Base-by-base conservation (phyloP, 345 rosid genomes). In the Aurinia saxatilis region DNA sequence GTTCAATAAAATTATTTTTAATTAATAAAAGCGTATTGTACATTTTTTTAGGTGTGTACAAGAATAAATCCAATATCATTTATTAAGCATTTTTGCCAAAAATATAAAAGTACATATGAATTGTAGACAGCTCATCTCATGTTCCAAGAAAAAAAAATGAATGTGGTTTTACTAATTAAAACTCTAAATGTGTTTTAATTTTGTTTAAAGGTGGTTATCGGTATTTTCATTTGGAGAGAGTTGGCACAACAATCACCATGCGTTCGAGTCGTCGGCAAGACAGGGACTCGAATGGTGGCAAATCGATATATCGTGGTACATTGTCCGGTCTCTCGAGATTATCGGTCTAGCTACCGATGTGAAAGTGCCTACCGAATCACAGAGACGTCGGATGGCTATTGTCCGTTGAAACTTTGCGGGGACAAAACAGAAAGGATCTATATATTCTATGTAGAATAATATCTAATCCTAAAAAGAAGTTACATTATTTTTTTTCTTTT, bases 251-350 rank as follows among this genome's bases (percentile, higher is more conserved):
- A 87, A 91, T 51, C 96, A 91, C 77, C 98, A 91, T 50, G 92
- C 95, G 0, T 88, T 86, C n/a, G 89, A 84, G 59, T 84, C 66
- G 46, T 88, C 98, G 2, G 95, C 93, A 0, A 75, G 87, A 25
- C 98, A 91, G 33, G 98, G 95, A 34, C 75, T 91, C 10, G 85
- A 88, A 65, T 88, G 98, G 96, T 88, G 95, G 95, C 92, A 91
- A 45, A 39, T 84, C 7, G 98, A 91, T 67, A 58, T 84, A 78
- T 88, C 98, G 50, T 88, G 98, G 95, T 86, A 77, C 68, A 68
- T 82, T 59, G 71, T 88, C 11, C 65, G 78, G 72, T 68, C 83
- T 36, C 85, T 91, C 27, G 79, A 81, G 63, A 77, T 72, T 8
- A 33, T 81, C 14, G 96, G 98, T 16, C 74, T 86, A 68, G 96